Evolutionary conservation across 495 filamentous ascomycete species (phyloP), one percentile per base, ranked within the genome.

Genomic region (Aspergillus kassunensis): DNA sequence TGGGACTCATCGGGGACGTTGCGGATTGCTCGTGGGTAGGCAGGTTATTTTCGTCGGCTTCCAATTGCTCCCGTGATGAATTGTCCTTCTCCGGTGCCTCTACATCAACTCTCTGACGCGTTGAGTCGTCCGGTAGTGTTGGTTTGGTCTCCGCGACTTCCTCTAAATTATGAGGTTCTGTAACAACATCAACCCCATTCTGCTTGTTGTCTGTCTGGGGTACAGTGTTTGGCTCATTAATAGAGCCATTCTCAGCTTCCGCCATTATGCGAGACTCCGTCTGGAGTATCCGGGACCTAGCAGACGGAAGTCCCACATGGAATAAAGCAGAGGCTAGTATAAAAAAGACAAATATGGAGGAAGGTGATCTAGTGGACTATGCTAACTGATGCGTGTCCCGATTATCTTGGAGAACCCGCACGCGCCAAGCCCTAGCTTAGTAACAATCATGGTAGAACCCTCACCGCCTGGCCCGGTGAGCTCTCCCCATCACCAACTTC

Each of bases 221-320:
- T 27, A 56, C 43, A 49, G 67, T 65, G 57, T 57, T 57, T 68
- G 57, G 61, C 57, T 64, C 61, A 49, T 59, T 58, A 44, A 48
- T 59, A 51, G 66, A 64, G 67, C 69, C 69, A 54, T 65, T 57
- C 50, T 70, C 70, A 53, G 69, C 68, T 60, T 75, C 73, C 64
- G 69, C 73, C 73, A 76, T 76, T 67, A 60, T 63, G 62, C 62
- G 52, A 62, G 63, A 69, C 70, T 68, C 64, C 66, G 59, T 58
- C 52, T 63, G 66, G 61, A 68, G 64, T 54, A 49, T 56, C 60
- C 39, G 40, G 59, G 58, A 59, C 40, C 59, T 55, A 58, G 42
- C 52, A 63, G 57, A 55, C 31, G 44, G 56, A 45, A 34, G 50
- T 58, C 61, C 63, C 57, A 57, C 70, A 75, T 73, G 49, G 63